phyloP scores from a whole-genome alignment of 768 basidiomycete genomes.

The Mycena rosella region DNA sequence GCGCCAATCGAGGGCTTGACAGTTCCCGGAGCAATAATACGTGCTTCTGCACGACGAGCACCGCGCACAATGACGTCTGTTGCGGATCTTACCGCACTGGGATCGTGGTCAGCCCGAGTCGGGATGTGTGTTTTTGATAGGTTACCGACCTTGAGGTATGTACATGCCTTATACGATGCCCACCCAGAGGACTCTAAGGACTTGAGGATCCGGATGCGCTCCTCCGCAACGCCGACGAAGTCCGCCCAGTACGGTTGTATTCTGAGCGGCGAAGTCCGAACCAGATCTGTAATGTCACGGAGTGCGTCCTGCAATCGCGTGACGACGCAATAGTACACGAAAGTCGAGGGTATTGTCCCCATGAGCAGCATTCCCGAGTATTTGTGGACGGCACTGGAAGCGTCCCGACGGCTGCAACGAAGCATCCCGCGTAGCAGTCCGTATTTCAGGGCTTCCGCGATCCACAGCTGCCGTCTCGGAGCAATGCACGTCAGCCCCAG shows the following conservation, averaged over 20 bases:
- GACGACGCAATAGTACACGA: neutral
- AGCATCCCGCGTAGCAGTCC: neutral
- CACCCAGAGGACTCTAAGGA: neutral
- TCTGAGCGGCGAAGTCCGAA: neutral
- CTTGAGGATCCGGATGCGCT: neutral
- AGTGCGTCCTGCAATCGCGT: neutral
- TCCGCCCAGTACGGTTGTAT: neutral
- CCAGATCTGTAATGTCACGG: neutral
- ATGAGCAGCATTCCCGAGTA: neutral
- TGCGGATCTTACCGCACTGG: neutral
- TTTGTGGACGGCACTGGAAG: neutral
- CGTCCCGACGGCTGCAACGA: neutral
- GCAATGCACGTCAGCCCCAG: neutral
- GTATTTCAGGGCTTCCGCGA: neutral
- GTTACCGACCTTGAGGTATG: neutral
- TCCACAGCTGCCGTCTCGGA: neutral
- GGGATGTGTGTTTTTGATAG: neutral
- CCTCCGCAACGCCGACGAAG: neutral
- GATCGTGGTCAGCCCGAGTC: neutral
- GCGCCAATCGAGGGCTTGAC: neutral
- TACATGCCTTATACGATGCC: neutral
- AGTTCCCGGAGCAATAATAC: neutral
- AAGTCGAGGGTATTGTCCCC: neutral
- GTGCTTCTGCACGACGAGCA: neutral
- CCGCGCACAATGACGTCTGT: neutral